phyloP scores from a whole-genome alignment of 2,329 filamentous ascomycete genomes.

The Sporothrix protearum region DNA sequence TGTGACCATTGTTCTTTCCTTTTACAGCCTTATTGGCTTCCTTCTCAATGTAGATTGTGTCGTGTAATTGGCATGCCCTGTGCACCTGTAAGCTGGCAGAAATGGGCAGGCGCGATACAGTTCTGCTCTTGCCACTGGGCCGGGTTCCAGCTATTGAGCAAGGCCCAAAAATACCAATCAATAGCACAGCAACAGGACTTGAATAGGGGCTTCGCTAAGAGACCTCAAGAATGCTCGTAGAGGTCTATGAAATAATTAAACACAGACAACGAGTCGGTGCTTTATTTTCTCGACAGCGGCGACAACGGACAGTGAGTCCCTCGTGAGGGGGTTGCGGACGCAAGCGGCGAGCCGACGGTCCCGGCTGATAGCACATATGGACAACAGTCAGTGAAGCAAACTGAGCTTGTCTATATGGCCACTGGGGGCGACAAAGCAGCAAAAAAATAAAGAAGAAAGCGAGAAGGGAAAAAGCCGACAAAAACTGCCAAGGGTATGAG shows the following conservation, averaged over 20 bases:
- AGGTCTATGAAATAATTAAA: background rate
- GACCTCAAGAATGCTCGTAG: background rate
- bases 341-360: background rate
- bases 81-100: background rate
- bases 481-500: background rate
- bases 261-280: background rate
- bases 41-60: background rate
- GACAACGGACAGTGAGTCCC: background rate
- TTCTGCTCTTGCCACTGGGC: background rate
- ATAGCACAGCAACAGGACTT: background rate
- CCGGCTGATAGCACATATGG: background rate
- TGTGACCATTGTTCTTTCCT: background rate
- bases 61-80: constrained; percentile 5
- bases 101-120: background rate
- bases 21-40: background rate
- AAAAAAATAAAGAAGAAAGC: background rate
- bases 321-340: constrained; percentile 11
- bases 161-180: background rate
- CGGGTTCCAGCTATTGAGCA: background rate
- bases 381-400: background rate
- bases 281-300: background rate
- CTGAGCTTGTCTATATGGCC: background rate
- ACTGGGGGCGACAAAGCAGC: background rate
- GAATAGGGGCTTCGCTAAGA: background rate
- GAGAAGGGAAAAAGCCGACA: background rate